Percentiles rank a stretch among this genome's conserved stretches.
Evolutionary conservation across 768 basidiomycete genomes (phyloP).

Genomic region (Saitozyma sp.): DNA sequence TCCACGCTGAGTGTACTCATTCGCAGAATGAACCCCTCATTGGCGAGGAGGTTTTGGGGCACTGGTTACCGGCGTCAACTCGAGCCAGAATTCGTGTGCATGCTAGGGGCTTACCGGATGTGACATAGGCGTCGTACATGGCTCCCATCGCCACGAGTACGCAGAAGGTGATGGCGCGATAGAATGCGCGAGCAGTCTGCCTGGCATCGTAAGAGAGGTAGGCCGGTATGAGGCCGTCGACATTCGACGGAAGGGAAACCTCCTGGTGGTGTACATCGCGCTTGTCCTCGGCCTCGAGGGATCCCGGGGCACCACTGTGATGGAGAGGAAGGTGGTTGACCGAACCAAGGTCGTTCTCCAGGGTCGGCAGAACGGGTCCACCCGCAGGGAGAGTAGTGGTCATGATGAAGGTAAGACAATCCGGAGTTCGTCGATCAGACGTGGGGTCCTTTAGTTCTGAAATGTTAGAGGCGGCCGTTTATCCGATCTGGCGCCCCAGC

Average conservation of each 20-base stretch:
- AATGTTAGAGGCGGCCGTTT: too few species aligned
- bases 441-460: too few species aligned
- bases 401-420: too few species aligned
- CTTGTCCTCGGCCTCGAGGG: neutral
- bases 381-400: too few species aligned
- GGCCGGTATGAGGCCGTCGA: neutral
- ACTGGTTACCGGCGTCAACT: neutral
- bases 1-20: slow-evolving; percentile 11
- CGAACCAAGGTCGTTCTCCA: neutral
- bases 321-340: neutral
- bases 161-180: slow-evolving; percentile 1
- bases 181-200: slow-evolving; percentile 7
- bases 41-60: neutral
- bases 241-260: neutral
- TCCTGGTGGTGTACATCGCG: neutral
- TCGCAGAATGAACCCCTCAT: slow-evolving; percentile 13
- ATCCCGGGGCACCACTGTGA: neutral
- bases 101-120: slow-evolving; percentile 2
- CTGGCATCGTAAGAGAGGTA: neutral
- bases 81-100: slow-evolving; percentile 11
- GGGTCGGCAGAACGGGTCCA: neutral
- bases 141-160: slow-evolving; percentile 1
- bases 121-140: slow-evolving; percentile 6
- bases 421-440: too few species aligned
- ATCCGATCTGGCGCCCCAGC: too few species aligned